Evolutionary conservation across 2,329 filamentous ascomycete genomes (phyloP), one percentile per base, ranked within the genome.

Genomic region (Gaeumannomyces sp.): DNA sequence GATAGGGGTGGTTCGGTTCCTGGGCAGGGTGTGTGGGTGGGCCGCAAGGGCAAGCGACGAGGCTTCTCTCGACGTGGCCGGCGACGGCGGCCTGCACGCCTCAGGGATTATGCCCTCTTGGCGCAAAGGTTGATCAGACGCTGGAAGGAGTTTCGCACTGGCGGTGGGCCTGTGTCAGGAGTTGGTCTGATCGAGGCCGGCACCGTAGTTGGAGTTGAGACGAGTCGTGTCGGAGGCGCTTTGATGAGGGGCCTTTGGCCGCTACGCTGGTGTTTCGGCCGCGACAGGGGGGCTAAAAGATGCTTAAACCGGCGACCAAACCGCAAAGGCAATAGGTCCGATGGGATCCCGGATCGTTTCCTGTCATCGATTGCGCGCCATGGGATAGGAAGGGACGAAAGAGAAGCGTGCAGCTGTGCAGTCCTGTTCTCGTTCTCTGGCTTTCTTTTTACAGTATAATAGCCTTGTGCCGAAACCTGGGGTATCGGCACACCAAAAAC

Each of bases 111-210:
- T 25, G 58, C 33, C 35, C 28, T 60, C 60, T 65, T 59, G 60
- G 35, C 22, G 64, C 57, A 50, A 60, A 27, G 38, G 68, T 22
- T 63, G 69, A 71, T 70, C 70, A 81, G 77, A 81, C 79, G 76
- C 76, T 76, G 73, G 75, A 78, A 73, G 70, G 66, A 70, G 79
- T 82, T 81, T 83, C 78, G 79, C 70, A 73, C 70, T 71, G 67
- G 58, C 67, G 70, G 71, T 67, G 69, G 70, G 72, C 69, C 71
- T 72, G 77, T 78, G 72, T 77, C 77, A 78, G 76, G 70, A 70
- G 28, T 31, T 71, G 71, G 66, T 68, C 72, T 69, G 68, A 68
- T 66, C 61, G 64, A 63, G 58, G 65, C 28, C 57, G 25, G 66
- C 66, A 67, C 67, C 66, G 67, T 70, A 70, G 68, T 68, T 63